These are phyloP conservation scores for Dalechampia spathulata DNA, from an alignment of 441 rosid genomes.

Conservation along the genomic window DNA sequence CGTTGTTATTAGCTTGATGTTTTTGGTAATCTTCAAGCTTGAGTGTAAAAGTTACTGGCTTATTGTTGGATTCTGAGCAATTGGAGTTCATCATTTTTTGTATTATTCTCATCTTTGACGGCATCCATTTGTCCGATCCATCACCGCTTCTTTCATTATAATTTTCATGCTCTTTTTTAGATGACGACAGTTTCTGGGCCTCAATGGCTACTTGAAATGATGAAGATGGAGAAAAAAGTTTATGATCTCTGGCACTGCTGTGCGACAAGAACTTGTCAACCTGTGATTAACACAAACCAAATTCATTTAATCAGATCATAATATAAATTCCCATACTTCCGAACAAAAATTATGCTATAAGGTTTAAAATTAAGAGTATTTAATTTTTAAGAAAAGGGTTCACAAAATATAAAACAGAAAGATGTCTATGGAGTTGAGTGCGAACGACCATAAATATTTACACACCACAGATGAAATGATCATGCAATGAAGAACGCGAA, in stretches of 20 bases:
- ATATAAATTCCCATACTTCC: too few relatives aligned
- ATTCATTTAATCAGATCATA: background rate
- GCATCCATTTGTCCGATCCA: constrained; percentile 28
- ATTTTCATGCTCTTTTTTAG: constrained; percentile 11
- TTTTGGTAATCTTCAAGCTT: constrained; percentile 15
- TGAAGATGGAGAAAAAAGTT: constrained; percentile 11
- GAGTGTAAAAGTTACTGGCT: constrained; percentile 9
- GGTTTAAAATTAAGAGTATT: too few relatives aligned
- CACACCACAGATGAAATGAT: background rate
- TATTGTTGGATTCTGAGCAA: constrained; percentile 9
- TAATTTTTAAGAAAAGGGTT: too few relatives aligned
- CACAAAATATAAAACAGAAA: background rate
- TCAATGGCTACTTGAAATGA: constrained; percentile 1
- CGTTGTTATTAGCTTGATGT: background rate
- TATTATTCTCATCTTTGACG: constrained; percentile 37
- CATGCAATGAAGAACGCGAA: background rate
- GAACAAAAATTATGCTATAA: too few relatives aligned
- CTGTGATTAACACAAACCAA: constrained; percentile 7
- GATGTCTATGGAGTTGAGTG: background rate
- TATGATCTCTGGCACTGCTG: constrained; percentile 2
- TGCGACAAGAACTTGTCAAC: constrained; percentile 9
- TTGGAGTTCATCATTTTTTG: constrained; percentile 28
- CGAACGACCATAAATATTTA: too few relatives aligned
- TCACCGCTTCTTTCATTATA: constrained; percentile 8
- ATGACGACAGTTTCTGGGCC: background rate